A percentile compares a stretch with the other conserved stretches of the same genome.
phyloP scores from a whole-genome alignment of 129 eudicot species.

The Centaurea solstitialis region DNA sequence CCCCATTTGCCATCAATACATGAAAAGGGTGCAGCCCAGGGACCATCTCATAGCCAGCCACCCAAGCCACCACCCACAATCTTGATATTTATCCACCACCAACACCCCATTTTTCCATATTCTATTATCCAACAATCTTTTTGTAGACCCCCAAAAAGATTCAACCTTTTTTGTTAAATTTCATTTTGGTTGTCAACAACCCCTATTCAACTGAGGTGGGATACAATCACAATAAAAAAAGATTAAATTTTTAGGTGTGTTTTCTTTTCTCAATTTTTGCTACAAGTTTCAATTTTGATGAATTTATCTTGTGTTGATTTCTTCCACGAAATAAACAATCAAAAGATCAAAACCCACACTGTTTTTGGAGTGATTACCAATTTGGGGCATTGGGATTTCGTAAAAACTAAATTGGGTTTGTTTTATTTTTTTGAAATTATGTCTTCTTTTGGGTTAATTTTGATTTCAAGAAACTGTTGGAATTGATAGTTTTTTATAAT shows the following conservation, averaged over 20 bases:
- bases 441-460: slow-evolving; percentile 10
- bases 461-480: slow-evolving; percentile 8
- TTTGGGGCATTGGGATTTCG: slow-evolving; percentile 25
- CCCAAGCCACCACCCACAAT: neutral
- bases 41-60: slow-evolving; percentile 21
- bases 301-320: slow-evolving; percentile 19
- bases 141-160: slow-evolving; percentile 18
- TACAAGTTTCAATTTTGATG: neutral
- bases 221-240: too few species aligned
- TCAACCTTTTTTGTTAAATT: slow-evolving; percentile 3
- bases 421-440: slow-evolving; percentile 8
- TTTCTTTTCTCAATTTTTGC: slow-evolving; percentile 13
- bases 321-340: slow-evolving; percentile 7
- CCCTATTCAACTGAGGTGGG: slow-evolving; percentile 1
- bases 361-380: neutral
- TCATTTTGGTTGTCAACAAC: neutral
- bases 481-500: neutral
- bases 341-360: neutral
- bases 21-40: slow-evolving; percentile 29
- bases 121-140: slow-evolving; percentile 1
- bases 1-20: slow-evolving; percentile 21
- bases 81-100: slow-evolving; percentile 23
- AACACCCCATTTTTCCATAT: slow-evolving; percentile 14
- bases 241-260: slow-evolving; percentile 13
- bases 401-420: slow-evolving; percentile 15